phyloP scores from a whole-genome alignment of 805 yeast genomes.

The Starmera pachycereana region DNA sequence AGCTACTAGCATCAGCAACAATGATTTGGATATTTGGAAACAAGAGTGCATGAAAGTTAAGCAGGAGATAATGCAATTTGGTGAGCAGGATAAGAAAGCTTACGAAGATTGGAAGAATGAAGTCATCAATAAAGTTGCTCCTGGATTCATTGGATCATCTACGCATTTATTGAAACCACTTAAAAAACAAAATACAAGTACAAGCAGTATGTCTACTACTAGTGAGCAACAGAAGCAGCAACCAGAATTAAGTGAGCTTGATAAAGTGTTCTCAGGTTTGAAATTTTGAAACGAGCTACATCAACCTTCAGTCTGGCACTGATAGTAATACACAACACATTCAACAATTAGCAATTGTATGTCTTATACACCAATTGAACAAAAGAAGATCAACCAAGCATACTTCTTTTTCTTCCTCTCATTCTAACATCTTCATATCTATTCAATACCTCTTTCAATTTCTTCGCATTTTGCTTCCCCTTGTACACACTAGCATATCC shows the following conservation, averaged over 20 bases:
- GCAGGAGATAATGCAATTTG: constrained; percentile 15
- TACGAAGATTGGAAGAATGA: constrained; percentile 24
- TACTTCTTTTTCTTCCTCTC: constrained; percentile 91
- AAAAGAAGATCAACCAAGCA: constrained; percentile 52
- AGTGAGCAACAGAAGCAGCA: no score
- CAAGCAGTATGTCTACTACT: no score
- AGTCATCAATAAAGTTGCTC: constrained; percentile 24
- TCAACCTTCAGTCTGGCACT: no score
- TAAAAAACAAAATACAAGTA: constrained; percentile 1
- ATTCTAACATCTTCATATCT: constrained; percentile 76
- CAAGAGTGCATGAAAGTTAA: constrained; percentile 23
- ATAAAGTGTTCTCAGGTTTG: no score
- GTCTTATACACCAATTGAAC: no score
- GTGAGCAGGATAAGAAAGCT: constrained; percentile 13
- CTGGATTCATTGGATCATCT: constrained; percentile 28
- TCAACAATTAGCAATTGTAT: no score
- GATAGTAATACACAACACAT: no score
- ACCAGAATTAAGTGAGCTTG: no score
- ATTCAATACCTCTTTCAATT: constrained; percentile 40
- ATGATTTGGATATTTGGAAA: constrained; percentile 21
- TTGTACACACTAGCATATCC: constrained; percentile 46
- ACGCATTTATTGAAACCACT: constrained; percentile 12
- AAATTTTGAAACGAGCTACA: no score
- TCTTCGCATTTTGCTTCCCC: constrained; percentile 26
- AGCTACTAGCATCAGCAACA: constrained; percentile 19